These are phyloP conservation scores for Fragilaria crotonensis DNA, from an alignment of 108 stramenopile genomes.

Conservation along the genomic window DNA sequence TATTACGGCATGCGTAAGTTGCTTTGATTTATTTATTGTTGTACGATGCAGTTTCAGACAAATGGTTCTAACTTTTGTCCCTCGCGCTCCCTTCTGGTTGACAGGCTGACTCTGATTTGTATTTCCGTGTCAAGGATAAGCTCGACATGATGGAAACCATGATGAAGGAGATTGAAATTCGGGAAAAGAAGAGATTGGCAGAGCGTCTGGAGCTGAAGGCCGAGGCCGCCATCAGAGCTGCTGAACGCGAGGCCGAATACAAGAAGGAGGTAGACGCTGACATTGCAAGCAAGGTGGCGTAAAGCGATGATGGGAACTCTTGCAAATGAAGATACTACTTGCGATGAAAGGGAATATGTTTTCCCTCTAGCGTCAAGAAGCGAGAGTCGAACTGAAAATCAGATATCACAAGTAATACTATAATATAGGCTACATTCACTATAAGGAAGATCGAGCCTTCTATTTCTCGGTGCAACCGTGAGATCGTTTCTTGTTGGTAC, in stretches of 20 bases:
- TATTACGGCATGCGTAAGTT: conserved; percentile 86
- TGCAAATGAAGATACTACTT: no score
- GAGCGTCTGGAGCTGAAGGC: conserved; percentile 93
- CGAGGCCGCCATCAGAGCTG: conserved; percentile 64
- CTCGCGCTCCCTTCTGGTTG: not conserved
- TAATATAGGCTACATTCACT: no score
- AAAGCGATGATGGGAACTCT: no score
- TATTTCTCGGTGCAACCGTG: no score
- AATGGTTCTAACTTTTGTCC: not conserved
- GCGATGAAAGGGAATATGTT: no score
- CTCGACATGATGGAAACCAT: conserved; percentile 94
- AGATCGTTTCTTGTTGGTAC: no score
- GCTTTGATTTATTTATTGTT: no score
- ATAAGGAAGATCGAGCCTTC: no score
- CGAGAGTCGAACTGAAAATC: no score
- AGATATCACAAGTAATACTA: no score
- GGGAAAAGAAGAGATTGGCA: conserved; percentile 96
- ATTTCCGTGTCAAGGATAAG: conserved; percentile 79
- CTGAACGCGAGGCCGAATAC: conserved; percentile 68
- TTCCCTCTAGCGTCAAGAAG: no score
- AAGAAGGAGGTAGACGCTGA: conserved; percentile 57
- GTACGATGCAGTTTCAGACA: not conserved
- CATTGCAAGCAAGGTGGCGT: not conserved
- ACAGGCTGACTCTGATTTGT: conserved; percentile 79
- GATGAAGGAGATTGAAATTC: conserved; percentile 98